These are phyloP conservation scores for Aspergillus phoenicis DNA, from an alignment of 2,329 filamentous ascomycete genomes.

Conservation along the genomic window DNA sequence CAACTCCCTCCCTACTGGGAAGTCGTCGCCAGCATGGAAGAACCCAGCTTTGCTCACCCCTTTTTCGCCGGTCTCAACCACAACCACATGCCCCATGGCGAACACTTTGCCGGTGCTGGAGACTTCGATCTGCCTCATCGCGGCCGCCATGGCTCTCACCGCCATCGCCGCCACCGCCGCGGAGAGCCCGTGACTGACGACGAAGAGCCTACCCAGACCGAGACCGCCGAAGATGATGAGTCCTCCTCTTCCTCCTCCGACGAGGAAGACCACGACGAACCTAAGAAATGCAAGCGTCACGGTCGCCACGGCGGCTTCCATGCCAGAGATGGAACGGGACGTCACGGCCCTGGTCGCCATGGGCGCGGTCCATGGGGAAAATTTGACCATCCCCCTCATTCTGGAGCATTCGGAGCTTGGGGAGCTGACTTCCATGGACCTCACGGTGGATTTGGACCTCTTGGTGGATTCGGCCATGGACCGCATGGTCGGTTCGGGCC, in stretches of 20 bases:
- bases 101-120: background rate
- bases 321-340: background rate
- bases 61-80: background rate
- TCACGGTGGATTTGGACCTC: background rate
- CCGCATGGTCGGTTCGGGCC: background rate
- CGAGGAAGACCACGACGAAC: background rate
- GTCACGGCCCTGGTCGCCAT: background rate
- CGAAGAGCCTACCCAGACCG: slow-evolving; percentile 1
- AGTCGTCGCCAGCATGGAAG: slow-evolving; percentile 2
- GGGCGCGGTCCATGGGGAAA: background rate
- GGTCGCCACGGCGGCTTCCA: slow-evolving; percentile 3
- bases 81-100: background rate
- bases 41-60: slow-evolving; percentile 5
- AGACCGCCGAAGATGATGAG: background rate
- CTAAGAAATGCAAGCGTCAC: background rate
- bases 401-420: background rate
- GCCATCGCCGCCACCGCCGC: slow-evolving; percentile 1
- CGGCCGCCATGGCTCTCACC: slow-evolving; percentile 3
- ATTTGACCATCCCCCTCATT: background rate
- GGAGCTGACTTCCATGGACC: background rate
- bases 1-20: slow-evolving; percentile 5
- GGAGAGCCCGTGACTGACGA: slow-evolving; percentile 1
- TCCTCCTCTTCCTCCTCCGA: background rate
- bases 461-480: background rate
- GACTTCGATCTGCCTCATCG: background rate